A percentile compares a stretch with the other conserved stretches of the same genome.
Conservation (phyloP, 176 grass and related monocot genomes). For the Thalia dealbata region DNA sequence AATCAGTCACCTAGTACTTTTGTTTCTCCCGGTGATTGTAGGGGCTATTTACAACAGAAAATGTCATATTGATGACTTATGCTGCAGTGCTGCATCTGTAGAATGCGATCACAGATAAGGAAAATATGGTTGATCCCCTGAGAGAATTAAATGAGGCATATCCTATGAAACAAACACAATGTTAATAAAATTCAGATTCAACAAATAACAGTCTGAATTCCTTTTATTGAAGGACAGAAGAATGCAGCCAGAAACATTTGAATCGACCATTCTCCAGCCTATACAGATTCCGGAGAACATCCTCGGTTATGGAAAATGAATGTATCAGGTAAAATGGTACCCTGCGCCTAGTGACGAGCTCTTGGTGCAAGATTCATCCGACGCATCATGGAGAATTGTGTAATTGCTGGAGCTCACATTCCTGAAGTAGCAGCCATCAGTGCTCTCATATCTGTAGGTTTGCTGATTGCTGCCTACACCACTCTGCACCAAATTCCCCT, state of each 20-base stretch:
- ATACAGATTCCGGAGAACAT: constrained; percentile 6
- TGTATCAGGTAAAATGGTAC: constrained; percentile 6
- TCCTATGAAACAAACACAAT: background rate
- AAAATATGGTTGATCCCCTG: background rate
- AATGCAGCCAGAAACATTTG: background rate
- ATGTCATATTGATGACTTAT: too few species aligned
- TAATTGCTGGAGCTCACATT: constrained; percentile 60
- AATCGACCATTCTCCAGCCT: background rate
- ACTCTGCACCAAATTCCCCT: constrained; percentile 28
- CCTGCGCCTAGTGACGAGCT: background rate
- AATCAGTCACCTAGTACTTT: too few species aligned
- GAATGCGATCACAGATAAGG: background rate
- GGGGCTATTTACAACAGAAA: too few species aligned
- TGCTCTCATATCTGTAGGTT: constrained; percentile 57
- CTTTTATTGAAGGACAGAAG: background rate
- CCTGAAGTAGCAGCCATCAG: constrained; percentile 56
- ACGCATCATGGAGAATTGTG: constrained; percentile 35
- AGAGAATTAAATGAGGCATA: background rate
- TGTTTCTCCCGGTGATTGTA: too few species aligned
- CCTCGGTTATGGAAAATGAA: constrained; percentile 3
- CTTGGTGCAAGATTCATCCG: constrained; percentile 38
- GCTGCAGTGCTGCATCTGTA: background rate
- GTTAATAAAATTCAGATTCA: background rate
- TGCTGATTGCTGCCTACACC: constrained; percentile 33
- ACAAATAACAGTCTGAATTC: background rate